Base-by-base conservation (phyloP, 2,329 filamentous ascomycete genomes). In the Elsinoe fawcettii region DNA sequence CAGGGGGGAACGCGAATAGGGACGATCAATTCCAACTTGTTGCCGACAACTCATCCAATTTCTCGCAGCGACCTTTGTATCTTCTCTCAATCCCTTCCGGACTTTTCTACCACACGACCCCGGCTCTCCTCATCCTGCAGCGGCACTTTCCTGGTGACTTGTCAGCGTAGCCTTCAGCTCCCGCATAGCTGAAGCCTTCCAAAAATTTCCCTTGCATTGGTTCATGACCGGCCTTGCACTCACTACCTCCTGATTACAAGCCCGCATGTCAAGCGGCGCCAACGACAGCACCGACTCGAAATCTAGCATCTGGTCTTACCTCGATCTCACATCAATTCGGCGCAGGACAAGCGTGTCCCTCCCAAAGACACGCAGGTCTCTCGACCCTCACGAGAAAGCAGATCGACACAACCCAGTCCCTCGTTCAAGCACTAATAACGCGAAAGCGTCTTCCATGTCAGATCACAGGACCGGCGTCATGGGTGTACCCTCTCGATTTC, bases 401-500 rank as follows among this genome's bases (percentile, higher is more conserved):
- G 71, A 74, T 61, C 69, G 74, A 62, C 74, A 75, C 63, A 66
- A 56, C 27, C 54, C 61, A 27, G 49, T 53, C 49, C 49, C 49
- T 53, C 49, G 49, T 23, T 53, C 49, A 25, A 62, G 59, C 56
- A 66, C 64, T 41, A 14, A 43, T 32, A 39, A 51, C 30, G 39
- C 54, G 54, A 44, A 51, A 20, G 49, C 49, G 23, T 56, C 66
- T 51, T 61, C 65, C 22, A 74, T 75, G 71, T 69, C 71, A 63
- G 71, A 73, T 63, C 64, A 71, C 66, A 75, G 75, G 67, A 66
- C 71, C 69, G 70, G 71, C 65, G 75, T 73, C 63, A 84, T 85
- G 82, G 80, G 77, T 62, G 80, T 83, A 71, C 75, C 80, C 67
- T 72, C 80, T 55, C 76, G 82, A 60, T 83, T 79, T 65, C 66